These are phyloP conservation scores for Rhipidocladum racemiflorum DNA, from an alignment of 176 grass and related monocot genomes.

Conservation along the genomic window DNA sequence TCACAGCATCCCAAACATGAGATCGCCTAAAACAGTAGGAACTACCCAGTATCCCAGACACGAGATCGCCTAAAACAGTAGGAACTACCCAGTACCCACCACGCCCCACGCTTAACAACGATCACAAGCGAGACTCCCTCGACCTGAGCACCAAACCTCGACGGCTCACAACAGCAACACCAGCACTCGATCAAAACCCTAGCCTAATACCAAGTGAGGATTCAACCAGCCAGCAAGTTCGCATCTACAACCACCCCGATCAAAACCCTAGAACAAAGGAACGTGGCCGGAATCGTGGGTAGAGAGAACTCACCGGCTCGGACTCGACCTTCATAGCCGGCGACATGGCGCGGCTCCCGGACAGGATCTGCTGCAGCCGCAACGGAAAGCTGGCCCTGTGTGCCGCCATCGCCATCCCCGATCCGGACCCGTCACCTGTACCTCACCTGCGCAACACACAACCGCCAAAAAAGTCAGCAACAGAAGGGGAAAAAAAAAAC, in stretches of 20 bases:
- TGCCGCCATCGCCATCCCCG: conserved; percentile 46
- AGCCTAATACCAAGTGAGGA: not conserved
- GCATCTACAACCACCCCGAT: not conserved
- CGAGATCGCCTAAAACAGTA: not conserved
- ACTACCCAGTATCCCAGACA: not conserved
- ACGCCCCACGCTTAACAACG: not conserved
- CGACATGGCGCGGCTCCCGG: conserved; percentile 60
- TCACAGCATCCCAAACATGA: not conserved
- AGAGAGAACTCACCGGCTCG: conserved; percentile 60
- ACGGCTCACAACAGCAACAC: not conserved
- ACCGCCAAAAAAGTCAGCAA: conserved; percentile 23
- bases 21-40: not conserved
- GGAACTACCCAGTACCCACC: conserved; percentile 8
- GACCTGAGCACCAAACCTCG: not conserved
- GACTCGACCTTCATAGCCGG: conserved; percentile 86
- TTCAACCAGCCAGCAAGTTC: not conserved
- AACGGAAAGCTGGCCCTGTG: conserved; percentile 81
- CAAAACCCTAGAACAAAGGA: conserved; percentile 31
- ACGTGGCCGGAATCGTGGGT: not conserved
- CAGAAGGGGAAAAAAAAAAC: not conserved
- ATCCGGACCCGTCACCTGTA: conserved; percentile 38
- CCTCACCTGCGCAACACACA: conserved; percentile 44
- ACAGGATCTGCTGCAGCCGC: conserved; percentile 91
- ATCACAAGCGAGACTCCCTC: conserved; percentile 9
- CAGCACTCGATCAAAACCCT: conserved; percentile 35